Evolutionary conservation across 1,284 basidiomycete species (phyloP), one percentile per base, ranked within the genome.

Genomic region (Tilletiopsis washingtonensis): DNA sequence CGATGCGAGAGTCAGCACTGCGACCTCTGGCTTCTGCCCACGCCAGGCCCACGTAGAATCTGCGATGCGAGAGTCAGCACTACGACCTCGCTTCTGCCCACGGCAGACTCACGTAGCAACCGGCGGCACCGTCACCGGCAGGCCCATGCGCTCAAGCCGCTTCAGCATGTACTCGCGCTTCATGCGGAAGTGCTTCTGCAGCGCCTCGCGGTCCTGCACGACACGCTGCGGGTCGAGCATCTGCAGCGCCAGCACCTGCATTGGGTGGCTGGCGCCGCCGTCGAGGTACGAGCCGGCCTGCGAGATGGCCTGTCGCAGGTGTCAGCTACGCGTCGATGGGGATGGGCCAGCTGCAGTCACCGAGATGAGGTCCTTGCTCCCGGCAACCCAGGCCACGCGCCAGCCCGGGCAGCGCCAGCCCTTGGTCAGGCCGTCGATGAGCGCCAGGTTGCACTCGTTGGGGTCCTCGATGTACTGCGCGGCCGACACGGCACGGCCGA

Each of bases 341-440:
- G n/a, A n/a, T n/a, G n/a, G n/a, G n/a, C n/a, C n/a, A n/a, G n/a
- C n/a, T n/a, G n/a, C n/a, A n/a, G n/a, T n/a, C n/a, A n/a, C n/a
- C n/a, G 61, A 53, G 42, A 68, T 62, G 38, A 68, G 52, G 42
- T 66, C 61, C 25, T 56, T 56, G 1, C 61, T 58, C 6, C 62
- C 91, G n/a, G 94, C 74, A 15, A 94, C 89, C 91, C 91, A 96
- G 77, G 89, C 91, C 29, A 91, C 79, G 64, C 91, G 82, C 88
- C 88, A 93, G 20, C 90, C 90, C 29, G 56, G 59, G 11, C 56
- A 59, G 25, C 74, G 59, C 68, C 75, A 77, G 45, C 85, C 88
- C 80, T 94, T 93, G 12, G 91, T 94, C 45, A 96, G 78, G 21
- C 91, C 91, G 65, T 93, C 88, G 58, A 96, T 85, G 58, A 96